These are phyloP conservation scores for Fusarium albosuccineum DNA, from an alignment of 2,329 filamentous ascomycete species.

Conservation along the genomic window DNA sequence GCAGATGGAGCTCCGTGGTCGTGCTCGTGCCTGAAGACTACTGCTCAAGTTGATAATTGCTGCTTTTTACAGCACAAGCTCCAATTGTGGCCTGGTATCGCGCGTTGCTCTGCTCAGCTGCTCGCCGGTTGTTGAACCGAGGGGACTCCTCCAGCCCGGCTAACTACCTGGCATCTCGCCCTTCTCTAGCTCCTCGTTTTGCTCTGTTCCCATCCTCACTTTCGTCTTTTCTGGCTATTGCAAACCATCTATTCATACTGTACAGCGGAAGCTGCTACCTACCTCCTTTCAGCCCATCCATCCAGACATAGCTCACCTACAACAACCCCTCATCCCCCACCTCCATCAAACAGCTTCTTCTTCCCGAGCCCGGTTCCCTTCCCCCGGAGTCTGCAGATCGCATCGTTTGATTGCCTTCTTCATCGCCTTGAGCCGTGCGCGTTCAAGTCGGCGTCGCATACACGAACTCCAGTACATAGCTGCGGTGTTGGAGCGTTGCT, in stretches of 20 bases:
- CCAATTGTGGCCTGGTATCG: constrained; percentile 6
- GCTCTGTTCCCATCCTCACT: constrained; percentile 25
- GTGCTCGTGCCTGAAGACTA: constrained; percentile 1
- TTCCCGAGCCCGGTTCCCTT: constrained; percentile 43
- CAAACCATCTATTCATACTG: constrained; percentile 17
- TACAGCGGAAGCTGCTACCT: constrained; percentile 14
- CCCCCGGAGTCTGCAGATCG: constrained; percentile 40
- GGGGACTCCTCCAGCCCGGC: constrained; percentile 12
- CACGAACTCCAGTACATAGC: constrained; percentile 1
- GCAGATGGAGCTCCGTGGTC: constrained; percentile 12
- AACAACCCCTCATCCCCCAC: constrained; percentile 38
- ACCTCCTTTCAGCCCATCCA: constrained; percentile 17
- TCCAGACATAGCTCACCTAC: constrained; percentile 14
- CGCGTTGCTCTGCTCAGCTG: constrained; percentile 20
- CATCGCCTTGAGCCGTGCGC: constrained; percentile 8
- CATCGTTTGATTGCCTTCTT: constrained; percentile 27
- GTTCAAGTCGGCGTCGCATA: constrained; percentile 13
- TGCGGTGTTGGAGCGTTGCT: constrained; percentile 2
- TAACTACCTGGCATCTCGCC: constrained; percentile 10
- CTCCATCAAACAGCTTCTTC: constrained; percentile 33
- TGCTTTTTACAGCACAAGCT: constrained; percentile 11
- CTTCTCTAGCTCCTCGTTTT: constrained; percentile 27
- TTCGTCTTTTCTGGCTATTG: constrained; percentile 10
- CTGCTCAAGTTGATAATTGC: background rate
- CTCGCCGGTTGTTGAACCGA: constrained; percentile 6